Conservation (phyloP, 495 filamentous ascomycete species). For the Neurospora terricola region DNA sequence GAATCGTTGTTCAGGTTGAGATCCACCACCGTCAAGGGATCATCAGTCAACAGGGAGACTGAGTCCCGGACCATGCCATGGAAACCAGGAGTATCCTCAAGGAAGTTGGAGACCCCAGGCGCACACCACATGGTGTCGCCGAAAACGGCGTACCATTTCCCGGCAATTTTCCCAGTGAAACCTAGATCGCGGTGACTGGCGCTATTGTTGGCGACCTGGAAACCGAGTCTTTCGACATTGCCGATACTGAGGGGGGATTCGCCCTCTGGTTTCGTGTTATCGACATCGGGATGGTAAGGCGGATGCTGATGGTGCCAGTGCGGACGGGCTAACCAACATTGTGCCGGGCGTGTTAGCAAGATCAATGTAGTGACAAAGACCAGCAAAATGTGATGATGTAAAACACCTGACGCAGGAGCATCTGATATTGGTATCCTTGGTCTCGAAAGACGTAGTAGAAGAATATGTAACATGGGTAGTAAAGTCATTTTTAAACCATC, state of each 20-base stretch:
- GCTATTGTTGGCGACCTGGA: slow-evolving; percentile 26
- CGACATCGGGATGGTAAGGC: not conserved
- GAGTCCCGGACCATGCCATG: slow-evolving; percentile 29
- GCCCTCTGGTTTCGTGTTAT: slow-evolving; percentile 27
- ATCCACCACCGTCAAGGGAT: slow-evolving; percentile 22
- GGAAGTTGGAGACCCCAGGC: slow-evolving; percentile 17
- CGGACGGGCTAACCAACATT: not conserved
- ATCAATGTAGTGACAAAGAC: not conserved
- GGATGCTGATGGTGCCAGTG: not conserved
- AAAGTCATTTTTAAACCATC: not conserved
- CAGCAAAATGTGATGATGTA: not conserved
- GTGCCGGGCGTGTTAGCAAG: not conserved
- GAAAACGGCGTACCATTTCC: slow-evolving; percentile 29
- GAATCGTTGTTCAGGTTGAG: slow-evolving; percentile 20
- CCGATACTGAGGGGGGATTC: slow-evolving; percentile 18
- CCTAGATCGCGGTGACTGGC: slow-evolving; percentile 31
- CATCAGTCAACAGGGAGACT: slow-evolving; percentile 18
- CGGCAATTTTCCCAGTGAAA: slow-evolving; percentile 25
- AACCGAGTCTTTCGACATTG: slow-evolving; percentile 19
- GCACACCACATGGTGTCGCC: slow-evolving; percentile 30
- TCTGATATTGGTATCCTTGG: not conserved
- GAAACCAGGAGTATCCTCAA: slow-evolving; percentile 16
- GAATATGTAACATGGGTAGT: not conserved
- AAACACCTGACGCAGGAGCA: not conserved
- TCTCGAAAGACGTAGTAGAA: not conserved